phyloP scores from a whole-genome alignment of 1,139 yeast species.

The Diutina neorugosa region DNA sequence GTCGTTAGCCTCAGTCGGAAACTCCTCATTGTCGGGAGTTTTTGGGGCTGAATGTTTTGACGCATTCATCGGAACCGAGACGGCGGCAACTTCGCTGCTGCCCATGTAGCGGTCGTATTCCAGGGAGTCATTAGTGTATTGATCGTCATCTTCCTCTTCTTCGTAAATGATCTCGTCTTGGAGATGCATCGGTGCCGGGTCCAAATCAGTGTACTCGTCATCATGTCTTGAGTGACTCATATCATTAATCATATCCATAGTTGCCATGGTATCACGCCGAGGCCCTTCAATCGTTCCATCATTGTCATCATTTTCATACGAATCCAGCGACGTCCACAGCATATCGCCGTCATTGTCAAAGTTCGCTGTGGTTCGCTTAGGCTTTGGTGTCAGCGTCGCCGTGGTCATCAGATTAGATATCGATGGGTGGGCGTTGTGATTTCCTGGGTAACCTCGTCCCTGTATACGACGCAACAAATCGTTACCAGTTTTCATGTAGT shows the following conservation, averaged over 20 bases:
- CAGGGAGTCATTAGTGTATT: background rate
- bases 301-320: background rate
- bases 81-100: background rate
- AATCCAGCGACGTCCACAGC: background rate
- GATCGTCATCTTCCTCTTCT: background rate
- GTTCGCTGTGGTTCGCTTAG: background rate
- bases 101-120: background rate
- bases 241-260: constrained; percentile 1
- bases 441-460: background rate
- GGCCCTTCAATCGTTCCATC: background rate
- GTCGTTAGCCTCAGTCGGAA: no score
- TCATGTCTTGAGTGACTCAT: background rate
- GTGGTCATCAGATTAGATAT: background rate
- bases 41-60: background rate
- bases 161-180: background rate
- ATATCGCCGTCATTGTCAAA: background rate
- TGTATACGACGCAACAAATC: background rate
- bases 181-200: background rate
- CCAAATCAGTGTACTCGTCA: background rate
- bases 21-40: background rate
- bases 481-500: background rate
- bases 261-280: background rate
- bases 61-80: background rate
- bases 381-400: background rate
- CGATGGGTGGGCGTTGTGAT: background rate